Percentiles rank a stretch among this genome's conserved stretches.
phyloP scores from a whole-genome alignment of 2,329 filamentous ascomycete species.

The Ophiostoma piceae region DNA sequence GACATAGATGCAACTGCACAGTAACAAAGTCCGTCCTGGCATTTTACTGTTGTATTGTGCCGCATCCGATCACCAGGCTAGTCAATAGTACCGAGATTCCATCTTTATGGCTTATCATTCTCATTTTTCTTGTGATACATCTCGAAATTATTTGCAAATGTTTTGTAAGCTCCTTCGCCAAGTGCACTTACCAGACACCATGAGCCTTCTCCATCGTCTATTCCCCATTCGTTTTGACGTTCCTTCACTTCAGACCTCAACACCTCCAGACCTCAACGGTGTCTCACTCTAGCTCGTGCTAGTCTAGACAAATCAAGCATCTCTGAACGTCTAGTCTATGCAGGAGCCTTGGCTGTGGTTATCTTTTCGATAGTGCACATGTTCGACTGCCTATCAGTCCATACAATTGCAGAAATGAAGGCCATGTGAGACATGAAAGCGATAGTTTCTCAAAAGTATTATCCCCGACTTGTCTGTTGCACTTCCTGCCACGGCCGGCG shows the following conservation, averaged over 20 bases:
- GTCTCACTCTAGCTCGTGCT: conserved; percentile 1
- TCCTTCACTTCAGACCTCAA: background rate
- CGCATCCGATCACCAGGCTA: background rate
- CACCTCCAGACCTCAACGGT: background rate
- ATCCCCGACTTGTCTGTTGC: background rate
- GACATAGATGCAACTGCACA: background rate
- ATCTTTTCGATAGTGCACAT: background rate
- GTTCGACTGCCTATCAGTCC: background rate
- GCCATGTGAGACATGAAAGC: background rate
- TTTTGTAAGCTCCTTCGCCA: background rate
- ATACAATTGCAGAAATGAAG: background rate
- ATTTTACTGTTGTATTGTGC: background rate
- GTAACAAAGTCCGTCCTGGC: background rate
- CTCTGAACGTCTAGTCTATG: background rate
- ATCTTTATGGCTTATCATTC: background rate
- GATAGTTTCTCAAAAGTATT: background rate
- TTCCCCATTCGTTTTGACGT: background rate
- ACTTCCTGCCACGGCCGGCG: too few species aligned
- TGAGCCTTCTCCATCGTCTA: background rate
- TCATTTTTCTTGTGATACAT: too few species aligned
- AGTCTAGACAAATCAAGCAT: background rate
- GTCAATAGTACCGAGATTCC: background rate
- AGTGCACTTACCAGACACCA: background rate
- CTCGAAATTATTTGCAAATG: background rate
- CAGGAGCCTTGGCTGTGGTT: background rate